phyloP scores from a whole-genome alignment of 306 rosid species.

The Clitoria ternatea region DNA sequence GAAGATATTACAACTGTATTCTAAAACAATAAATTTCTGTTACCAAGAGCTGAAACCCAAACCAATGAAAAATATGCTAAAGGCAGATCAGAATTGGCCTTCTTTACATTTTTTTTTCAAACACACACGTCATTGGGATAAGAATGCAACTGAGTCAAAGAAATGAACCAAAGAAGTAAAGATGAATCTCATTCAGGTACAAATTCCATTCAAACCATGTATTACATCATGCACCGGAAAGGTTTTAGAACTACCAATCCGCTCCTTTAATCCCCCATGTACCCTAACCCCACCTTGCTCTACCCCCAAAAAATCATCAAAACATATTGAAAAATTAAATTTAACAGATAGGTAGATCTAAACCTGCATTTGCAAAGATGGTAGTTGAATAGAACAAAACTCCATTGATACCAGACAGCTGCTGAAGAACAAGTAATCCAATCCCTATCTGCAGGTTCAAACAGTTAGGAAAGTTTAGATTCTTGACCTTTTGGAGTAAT shows the following conservation, averaged over 20 bases:
- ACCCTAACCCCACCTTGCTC: background rate
- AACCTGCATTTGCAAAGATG: conserved; percentile 78
- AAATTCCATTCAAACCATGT: conserved; percentile 4
- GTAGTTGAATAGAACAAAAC: conserved; percentile 78
- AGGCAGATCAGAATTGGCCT: background rate
- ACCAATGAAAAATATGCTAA: background rate
- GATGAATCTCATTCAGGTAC: background rate
- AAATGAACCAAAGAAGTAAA: background rate
- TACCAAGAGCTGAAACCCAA: conserved; percentile 6
- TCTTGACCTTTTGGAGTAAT: conserved; percentile 18
- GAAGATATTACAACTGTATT: background rate
- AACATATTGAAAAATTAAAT: background rate
- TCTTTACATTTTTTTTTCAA: background rate
- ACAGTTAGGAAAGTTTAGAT: conserved; percentile 5
- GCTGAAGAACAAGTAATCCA: conserved; percentile 76
- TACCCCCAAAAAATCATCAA: background rate
- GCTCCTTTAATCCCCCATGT: background rate
- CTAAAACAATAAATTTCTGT: background rate
- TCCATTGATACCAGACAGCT: conserved; percentile 78
- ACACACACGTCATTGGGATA: background rate
- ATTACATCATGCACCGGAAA: background rate
- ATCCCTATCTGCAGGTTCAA: conserved; percentile 65
- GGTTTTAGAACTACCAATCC: background rate
- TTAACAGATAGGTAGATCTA: conserved; percentile 17
- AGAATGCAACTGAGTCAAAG: background rate